Conservation (phyloP, 1,284 basidiomycete species). For the Cerrena zonata region DNA sequence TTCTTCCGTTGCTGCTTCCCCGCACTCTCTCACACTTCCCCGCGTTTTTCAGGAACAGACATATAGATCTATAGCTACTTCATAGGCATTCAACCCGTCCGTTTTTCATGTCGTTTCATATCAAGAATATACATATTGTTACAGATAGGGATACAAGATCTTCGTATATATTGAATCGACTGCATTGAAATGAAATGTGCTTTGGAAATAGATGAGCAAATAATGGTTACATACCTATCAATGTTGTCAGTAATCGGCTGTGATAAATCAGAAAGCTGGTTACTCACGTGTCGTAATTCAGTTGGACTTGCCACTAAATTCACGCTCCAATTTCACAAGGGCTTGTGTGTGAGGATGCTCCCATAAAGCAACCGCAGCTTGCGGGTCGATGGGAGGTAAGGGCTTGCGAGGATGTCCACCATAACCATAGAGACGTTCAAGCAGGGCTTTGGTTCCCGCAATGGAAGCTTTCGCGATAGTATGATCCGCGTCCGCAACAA, state of each 20-base stretch:
- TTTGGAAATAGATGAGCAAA: background rate
- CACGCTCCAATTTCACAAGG: slow-evolving; percentile 62
- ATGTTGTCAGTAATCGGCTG: too few species aligned
- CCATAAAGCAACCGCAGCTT: slow-evolving; percentile 57
- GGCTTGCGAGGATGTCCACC: slow-evolving; percentile 74
- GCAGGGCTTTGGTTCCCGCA: slow-evolving; percentile 75
- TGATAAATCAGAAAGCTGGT: too few species aligned
- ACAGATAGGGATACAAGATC: too few species aligned
- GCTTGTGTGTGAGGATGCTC: slow-evolving; percentile 65
- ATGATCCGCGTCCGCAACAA: slow-evolving; percentile 74
- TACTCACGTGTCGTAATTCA: too few species aligned
- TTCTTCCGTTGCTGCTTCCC: slow-evolving; percentile 6
- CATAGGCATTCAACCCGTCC: background rate
- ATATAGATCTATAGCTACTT: background rate
- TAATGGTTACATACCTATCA: too few species aligned
- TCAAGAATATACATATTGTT: too few species aligned
- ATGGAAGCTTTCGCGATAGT: slow-evolving; percentile 76
- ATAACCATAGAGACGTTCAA: slow-evolving; percentile 72
- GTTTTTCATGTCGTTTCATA: too few species aligned
- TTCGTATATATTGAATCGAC: background rate
- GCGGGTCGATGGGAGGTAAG: slow-evolving; percentile 58
- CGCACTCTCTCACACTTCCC: slow-evolving; percentile 12
- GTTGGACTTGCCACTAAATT: slow-evolving; percentile 35
- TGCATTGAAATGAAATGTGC: too few species aligned
- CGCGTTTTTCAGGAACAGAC: slow-evolving; percentile 3